Evolutionary conservation across 2,329 filamentous ascomycete genomes (phyloP), one percentile per base, ranked within the genome.

Genomic region (Verticillium isaacii): DNA sequence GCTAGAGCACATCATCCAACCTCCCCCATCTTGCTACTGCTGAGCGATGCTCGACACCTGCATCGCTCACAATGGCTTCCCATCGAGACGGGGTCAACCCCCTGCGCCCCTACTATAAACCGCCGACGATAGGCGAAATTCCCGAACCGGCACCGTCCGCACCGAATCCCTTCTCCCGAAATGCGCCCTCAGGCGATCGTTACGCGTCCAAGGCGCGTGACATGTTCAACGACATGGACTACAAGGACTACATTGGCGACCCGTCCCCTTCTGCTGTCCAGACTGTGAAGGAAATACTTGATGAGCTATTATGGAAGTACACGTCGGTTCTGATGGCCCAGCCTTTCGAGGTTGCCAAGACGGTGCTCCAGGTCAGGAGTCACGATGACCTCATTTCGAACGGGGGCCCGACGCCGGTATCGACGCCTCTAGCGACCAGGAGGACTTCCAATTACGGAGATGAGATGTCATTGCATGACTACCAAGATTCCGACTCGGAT

Each of bases 281-380:
- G 68, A 90, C 90, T 66, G 81, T 89, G 54, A 91, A 90, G 72
- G 88, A 89, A 65, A 78, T 96, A 64, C 72, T 97, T 57, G 93
- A 98, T 72, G 89, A 93, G 73, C 86, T 95, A 66, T 73, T 96
- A 74, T 96, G 93, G 88, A 94, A 95, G 73, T 99, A 99, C 78
- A 90, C 89, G 15, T 92, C 89, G 62, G 89, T 97, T 29, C 76
- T 98, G 70, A 88, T 97, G 73, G 90, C 92, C 60, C 95, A 99
- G 77, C 95, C 95, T 15, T 98, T 99, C 74, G 95, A 98, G 80
- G 93, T 97, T 62, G 93, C 94, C 71, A 98, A 97, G 83, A 95
- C 89, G 15, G 86, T 98, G 61, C 78, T 99, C 68, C 95, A 99
- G 77, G 87, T 93, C 59, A 86, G 83, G 66, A 77, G 75, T 65